Evolutionary conservation across 805 yeast species (phyloP), one percentile per base, ranked within the genome.

Genomic region (Deakozyma indianensis): DNA sequence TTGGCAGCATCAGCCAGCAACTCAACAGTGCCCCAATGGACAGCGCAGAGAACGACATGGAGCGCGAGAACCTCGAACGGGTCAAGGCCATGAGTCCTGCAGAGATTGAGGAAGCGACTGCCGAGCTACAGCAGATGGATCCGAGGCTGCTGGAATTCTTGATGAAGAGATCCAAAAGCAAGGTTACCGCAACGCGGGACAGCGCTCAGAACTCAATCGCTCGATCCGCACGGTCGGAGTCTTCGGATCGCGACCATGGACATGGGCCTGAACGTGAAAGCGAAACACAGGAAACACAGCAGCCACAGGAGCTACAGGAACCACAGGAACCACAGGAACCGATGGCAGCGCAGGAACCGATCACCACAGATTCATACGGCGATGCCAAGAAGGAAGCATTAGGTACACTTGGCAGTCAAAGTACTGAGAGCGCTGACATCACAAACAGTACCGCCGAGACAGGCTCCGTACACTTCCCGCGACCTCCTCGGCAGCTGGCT

Each of bases 31-130:
- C 28, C 28, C n/a, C n/a, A n/a, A n/a, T n/a, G 28, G 11, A 7
- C 28, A 25, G 28, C 7, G 28, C 28, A 14, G 28, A 81, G 0
- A 88, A 82, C 51, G 71, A 75, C 56, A 84, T 87, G 21, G 90
- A 85, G 58, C 58, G 73, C 46, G 95, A 87, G 56, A 88, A 86
- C 59, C 60, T 83, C 49, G 74, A 77, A 32, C 67, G 70, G 35
- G 58, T 88, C 46, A 65, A 75, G 29, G 59, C 63, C 14, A 80
- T 87, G 88, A 66, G 80, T 2, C 70, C 68, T 1, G 80, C 74
- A 16, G 86, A 87, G 55, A 71, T 84, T 28, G 66, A 70, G 27
- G 61, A 66, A 41, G 90, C 84, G 51, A 70, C 75, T 50, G 73
- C 74, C 50, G 94, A 85, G 53, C 61, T 88, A 28, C 51, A 84